Evolutionary conservation across 306 rosid genomes (phyloP), one percentile per base, ranked within the genome.

Genomic region (Trifolium subterraneum): DNA sequence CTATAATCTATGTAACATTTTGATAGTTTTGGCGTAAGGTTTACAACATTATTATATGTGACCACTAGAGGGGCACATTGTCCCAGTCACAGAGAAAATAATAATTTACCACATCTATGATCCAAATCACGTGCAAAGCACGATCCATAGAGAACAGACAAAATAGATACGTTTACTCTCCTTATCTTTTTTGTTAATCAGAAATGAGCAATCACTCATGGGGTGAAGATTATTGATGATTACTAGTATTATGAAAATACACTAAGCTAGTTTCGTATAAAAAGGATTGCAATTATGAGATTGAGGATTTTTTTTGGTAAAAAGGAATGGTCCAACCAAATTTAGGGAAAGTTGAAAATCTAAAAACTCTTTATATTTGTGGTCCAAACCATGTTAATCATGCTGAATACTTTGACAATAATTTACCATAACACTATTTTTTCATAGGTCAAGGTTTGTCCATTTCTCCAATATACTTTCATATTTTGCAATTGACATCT

Each of bases 71-170:
- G 38, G 78, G 55, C 90, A 80, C 87, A 82, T 86, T 82, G 87
- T 77, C 87, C 89, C 39, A 78, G 83, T 58, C 22, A 45, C 42
- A 55, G 31, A 22, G 48, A 58, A 27, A 69, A 63, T 79, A 66
- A 77, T 79, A 78, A 74, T 54, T 72, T 82, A 78, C 67, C 48
- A 64, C 27, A 38, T 83, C 76, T 48, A 45, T 71, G 82, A 84
- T 73, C 64, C 47, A 84, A 69, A 77, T 90, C 92, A 87, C 90
- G 92, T 87, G 97, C 78, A 71, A 39, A 22, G 90, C 96, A 84
- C 87, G 81, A 63, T 79, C 81, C 80, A 75, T 45, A 72, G 80
- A 60, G 84, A 76, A 68, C 67, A 72, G 87, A 88, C 87, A 86
- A 84, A 81, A 58, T 50, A 70, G 68, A 62, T 76, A 77, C 80